Evolutionary conservation across 202 grass and related monocot species (phyloP).

Genomic region (Digitaria exilis): DNA sequence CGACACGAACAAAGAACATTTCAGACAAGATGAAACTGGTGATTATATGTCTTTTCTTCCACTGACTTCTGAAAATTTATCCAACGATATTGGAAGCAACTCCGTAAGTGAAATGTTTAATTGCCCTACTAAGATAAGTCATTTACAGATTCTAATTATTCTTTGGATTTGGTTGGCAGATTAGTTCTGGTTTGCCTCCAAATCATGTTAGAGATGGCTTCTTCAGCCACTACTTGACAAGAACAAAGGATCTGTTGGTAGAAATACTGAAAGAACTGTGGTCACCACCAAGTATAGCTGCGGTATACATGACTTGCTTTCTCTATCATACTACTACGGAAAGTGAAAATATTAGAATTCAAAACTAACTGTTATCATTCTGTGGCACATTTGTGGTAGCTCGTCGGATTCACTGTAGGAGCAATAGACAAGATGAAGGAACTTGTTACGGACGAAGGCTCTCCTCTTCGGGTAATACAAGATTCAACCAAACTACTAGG

Average conservation of each 20-base stretch:
- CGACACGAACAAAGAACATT: slow-evolving; percentile 24
- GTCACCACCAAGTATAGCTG: slow-evolving; percentile 57
- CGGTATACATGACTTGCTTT: slow-evolving; percentile 35
- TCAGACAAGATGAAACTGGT: background rate
- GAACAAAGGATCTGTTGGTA: background rate
- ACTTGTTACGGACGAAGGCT: slow-evolving; percentile 40
- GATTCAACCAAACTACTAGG: slow-evolving; percentile 52
- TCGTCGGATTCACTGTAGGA: slow-evolving; percentile 47
- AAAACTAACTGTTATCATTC: background rate
- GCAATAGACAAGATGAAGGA: slow-evolving; percentile 45
- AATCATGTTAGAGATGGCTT: background rate
- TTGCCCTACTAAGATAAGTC: background rate
- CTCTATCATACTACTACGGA: background rate
- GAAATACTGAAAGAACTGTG: slow-evolving; percentile 48
- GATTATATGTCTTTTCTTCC: slow-evolving; percentile 45
- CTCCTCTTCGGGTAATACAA: slow-evolving; percentile 46
- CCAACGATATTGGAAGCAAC: background rate
- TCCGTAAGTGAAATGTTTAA: slow-evolving; percentile 20
- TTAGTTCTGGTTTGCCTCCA: slow-evolving; percentile 11
- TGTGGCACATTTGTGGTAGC: slow-evolving; percentile 28
- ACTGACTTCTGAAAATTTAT: slow-evolving; percentile 7
- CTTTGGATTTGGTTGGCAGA: slow-evolving; percentile 10
- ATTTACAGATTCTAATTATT: background rate
- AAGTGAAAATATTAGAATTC: background rate
- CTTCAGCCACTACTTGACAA: background rate